A percentile compares a stretch with the other conserved stretches of the same genome.
phyloP scores from a whole-genome alignment of 2,329 filamentous ascomycete species.

The Fusarium citri region DNA sequence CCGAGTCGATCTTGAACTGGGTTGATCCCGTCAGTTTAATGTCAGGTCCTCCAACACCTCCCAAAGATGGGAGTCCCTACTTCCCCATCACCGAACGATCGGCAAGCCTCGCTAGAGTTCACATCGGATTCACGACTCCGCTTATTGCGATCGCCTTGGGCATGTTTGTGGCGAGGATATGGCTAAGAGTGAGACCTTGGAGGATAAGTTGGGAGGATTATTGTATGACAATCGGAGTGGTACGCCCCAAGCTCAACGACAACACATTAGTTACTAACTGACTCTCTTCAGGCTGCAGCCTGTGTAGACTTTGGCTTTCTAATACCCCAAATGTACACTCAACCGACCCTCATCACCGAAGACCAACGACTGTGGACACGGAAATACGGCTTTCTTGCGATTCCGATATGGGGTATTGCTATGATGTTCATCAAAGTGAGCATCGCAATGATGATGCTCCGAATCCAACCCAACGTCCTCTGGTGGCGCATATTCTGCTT shows the following conservation, averaged over 20 bases:
- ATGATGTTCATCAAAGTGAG: constrained; percentile 30
- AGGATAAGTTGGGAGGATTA: constrained; percentile 17
- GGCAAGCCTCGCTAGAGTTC: background rate
- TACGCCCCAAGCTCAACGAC: background rate
- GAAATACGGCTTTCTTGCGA: constrained; percentile 10
- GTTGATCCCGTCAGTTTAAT: background rate
- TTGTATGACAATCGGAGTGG: constrained; percentile 3
- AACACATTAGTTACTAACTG: background rate
- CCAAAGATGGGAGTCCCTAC: constrained; percentile 13
- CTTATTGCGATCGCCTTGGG: constrained; percentile 1
- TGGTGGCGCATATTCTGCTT: constrained; percentile 19
- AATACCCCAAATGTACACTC: constrained; percentile 11
- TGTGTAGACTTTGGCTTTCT: constrained; percentile 14
- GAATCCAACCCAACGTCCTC: constrained; percentile 9
- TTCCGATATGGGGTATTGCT: constrained; percentile 15
- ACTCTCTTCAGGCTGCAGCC: constrained; percentile 3
- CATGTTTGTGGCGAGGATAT: constrained; percentile 14
- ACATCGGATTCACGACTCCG: background rate
- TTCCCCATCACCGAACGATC: constrained; percentile 8
- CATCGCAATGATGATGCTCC: constrained; percentile 29
- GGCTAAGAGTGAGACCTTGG: background rate
- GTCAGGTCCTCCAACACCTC: background rate
- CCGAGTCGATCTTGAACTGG: background rate
- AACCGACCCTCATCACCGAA: constrained; percentile 5
- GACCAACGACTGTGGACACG: background rate